Evolutionary conservation across 768 basidiomycete species (phyloP), one percentile per base, ranked within the genome.

Genomic region (Mrakia gelida): DNA sequence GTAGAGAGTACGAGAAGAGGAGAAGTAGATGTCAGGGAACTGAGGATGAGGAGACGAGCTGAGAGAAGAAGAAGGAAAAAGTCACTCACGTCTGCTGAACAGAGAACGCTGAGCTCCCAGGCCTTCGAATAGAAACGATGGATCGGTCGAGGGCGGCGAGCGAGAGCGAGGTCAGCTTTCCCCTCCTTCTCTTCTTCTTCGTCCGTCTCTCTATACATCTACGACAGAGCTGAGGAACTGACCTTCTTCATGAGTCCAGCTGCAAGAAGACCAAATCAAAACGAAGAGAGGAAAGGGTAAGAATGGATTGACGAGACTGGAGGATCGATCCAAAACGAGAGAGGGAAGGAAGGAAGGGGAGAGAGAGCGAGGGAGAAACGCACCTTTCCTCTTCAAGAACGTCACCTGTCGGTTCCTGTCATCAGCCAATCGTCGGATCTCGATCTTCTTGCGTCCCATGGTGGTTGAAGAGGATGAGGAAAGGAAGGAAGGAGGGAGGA

Each of bases 191-290:
- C 26, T 41, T 9, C 15, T 15, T 28, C 43, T 23, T 71, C 65
- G 2, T 18, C 49, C 18, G 0, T 15, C 26, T 28, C 56, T 54
- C 3, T 30, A 18, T n/a, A 23, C 15, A 4, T 30, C 56, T 21
- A 32, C 18, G 2, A 6, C 71, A 26, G 26, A 13, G 28, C 41
- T 2, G 5, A 21, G 9, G n/a, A 21, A 56, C 75, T 15, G 9
- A 75, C 77, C 77, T 78, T 79, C 68, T 79, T 79, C 73, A 79
- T 79, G 43, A 79, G 71, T 21, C 78, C 78, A 32, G 74, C 78
- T 75, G 7, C 2, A 16, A 49, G 32, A 38, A 23, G 23, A 21
- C 0, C 23, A 34, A 38, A 3, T 3, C 10, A 34, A n/a, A 16
- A 26, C n/a, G 32, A 61, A 28, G 10, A 15, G 59, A 59, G 28